Base-by-base conservation (phyloP, 139 green algal species). In the Bryopsis sp. region DNA sequence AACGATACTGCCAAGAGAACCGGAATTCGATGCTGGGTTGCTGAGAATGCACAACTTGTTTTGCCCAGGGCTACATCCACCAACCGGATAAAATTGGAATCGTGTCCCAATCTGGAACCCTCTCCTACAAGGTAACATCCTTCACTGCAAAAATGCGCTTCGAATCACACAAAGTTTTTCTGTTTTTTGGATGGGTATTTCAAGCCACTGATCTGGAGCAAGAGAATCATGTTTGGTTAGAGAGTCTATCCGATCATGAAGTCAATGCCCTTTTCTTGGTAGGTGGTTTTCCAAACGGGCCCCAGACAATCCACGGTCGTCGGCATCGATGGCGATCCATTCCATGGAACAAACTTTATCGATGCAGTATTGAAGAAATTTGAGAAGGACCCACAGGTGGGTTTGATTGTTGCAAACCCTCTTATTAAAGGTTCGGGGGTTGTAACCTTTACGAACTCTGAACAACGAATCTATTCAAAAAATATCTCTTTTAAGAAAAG, bases 271-370 rank as follows among this genome's bases (percentile, higher is more conserved):
- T 68, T 36, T 38, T 15, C 2, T 32, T 15, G 54, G 31, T 75
- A 88, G 83, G 91, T 89, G 3, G 93, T 99, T 62, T 97, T 86
- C 73, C 94, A 99, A 78, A 99, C 94, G 38, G 85, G 94, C 61
- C 78, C 99, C 65, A 94, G 94, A 24, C 94, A 99, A 76, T 95
- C 85, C 39, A 99, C 94, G 11, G 92, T 96, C 62, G 94, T 96
- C 48, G 89, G 88, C 72, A 96, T 96, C 67, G 88, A 86, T 35
- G 90, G 89, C 6, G 89, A 96, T 78, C 88, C 90, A 58, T 96
- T 95, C 85, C 95, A 96, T 67, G 91, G 91, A 67, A 99, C 94
- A 48, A 97, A 99, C 83, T 99, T 99, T 80, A 87, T 99, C 2
- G 94, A 99, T 82, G 97, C 91, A 81, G 71, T 99, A 46, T 72